Evolutionary conservation across 805 yeast genomes (phyloP), one percentile per base, ranked within the genome.

Genomic region (Komagataella pastoris): DNA sequence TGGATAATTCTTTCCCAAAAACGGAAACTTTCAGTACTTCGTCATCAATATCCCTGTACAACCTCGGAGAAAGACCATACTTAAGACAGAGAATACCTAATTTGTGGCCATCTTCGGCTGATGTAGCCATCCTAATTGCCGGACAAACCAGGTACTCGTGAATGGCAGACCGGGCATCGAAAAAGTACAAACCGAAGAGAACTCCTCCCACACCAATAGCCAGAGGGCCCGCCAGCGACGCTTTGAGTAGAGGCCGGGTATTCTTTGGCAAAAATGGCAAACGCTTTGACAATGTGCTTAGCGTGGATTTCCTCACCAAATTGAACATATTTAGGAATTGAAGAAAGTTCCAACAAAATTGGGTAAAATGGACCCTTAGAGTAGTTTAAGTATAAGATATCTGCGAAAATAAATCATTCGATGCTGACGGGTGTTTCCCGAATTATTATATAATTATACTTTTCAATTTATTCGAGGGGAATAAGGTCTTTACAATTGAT

Each of bases 111-210:
- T 76, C 70, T 67, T 91, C 98, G n/a, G 90, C 96, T 63, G 81
- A 87, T 2, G 90, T 81, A 6, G 76, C 54, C 18, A 72, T 61
- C 53, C 97, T 76, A 49, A 87, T 75, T 8, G 83, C 48, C 1
- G 98, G 98, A 68, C 95, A 83, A 51, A 83, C 67, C 1, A 86
- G 72, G 61, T 85, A 87, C 64, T 91, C 93, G 60, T 89, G 90
- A 43, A 87, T 69, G 2, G 87, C 83, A 1, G 97, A 83, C 54
- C 95, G 73, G 7, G 97, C 82, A 66, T 90, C 96, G 51, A 79
- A 69, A 59, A 85, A 86, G 55, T 75, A 73, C 6, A 70, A 61
- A 17, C 81, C 84, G 2, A 71, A 55, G 49, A 71, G 67, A 14
- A 65, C 17, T 3, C 61, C 65, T 40, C 61, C 55, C 12, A 58